These are phyloP conservation scores for Metschnikowia chrysomelidarum DNA, from an alignment of 805 yeast species.

Conservation along the genomic window DNA sequence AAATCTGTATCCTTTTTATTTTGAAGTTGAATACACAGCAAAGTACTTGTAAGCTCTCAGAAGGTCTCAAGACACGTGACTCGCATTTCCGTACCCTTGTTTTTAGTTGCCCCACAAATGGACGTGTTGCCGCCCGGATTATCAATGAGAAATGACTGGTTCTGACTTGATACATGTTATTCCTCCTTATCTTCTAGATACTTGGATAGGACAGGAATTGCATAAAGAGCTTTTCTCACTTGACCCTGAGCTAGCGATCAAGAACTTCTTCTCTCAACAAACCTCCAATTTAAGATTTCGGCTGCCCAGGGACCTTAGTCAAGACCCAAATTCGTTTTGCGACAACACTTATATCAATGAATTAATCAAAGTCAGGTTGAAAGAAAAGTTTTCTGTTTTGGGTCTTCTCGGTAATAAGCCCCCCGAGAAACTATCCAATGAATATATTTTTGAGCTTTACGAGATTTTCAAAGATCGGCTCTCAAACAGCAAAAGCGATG, in stretches of 20 bases:
- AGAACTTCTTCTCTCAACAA: constrained; percentile 27
- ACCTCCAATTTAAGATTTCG: constrained; percentile 27
- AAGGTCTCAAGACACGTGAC: no score
- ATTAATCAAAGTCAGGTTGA: constrained; percentile 32
- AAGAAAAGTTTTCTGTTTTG: constrained; percentile 33
- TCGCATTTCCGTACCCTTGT: no score
- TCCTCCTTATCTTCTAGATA: constrained; percentile 43
- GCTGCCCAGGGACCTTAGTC: constrained; percentile 15
- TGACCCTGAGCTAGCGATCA: constrained; percentile 25
- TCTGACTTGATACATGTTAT: constrained; percentile 30
- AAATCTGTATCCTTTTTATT: no score
- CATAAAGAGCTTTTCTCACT: constrained; percentile 23
- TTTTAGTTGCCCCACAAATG: no score
- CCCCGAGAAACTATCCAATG: constrained; percentile 25
- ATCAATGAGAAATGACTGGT: constrained; percentile 14
- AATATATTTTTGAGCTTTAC: constrained; percentile 31
- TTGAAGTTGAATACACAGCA: no score
- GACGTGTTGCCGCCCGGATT: no score
- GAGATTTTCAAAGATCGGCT: constrained; percentile 32
- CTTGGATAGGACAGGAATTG: constrained; percentile 34
- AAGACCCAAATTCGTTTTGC: constrained; percentile 22
- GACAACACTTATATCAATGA: constrained; percentile 30
- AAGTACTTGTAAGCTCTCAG: no score
- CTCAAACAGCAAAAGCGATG: neutral
- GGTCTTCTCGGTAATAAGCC: constrained; percentile 38